A percentile compares a stretch with the other conserved stretches of the same genome.
These are phyloP conservation scores for Plantago coronopus DNA, from an alignment of 305 asterid species.

Conservation along the genomic window DNA sequence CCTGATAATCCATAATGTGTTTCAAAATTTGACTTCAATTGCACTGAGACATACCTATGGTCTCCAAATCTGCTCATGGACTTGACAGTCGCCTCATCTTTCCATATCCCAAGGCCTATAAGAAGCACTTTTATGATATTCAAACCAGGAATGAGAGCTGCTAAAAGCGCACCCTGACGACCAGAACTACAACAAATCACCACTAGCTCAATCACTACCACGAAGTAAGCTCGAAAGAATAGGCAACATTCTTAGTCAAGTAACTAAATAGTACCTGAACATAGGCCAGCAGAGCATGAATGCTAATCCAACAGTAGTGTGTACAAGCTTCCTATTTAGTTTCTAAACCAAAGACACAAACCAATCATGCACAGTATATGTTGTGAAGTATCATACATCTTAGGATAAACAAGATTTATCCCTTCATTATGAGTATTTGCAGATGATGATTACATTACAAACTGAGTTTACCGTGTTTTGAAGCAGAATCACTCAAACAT, in stretches of 20 bases:
- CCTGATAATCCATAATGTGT: neutral
- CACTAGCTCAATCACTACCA: constrained; percentile 25
- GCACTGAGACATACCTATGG: constrained; percentile 47
- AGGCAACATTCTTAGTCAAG: constrained; percentile 14
- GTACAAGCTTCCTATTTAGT: constrained; percentile 83
- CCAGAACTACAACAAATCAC: constrained; percentile 55
- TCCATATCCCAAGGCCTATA: constrained; percentile 76
- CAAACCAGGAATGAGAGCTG: constrained; percentile 64
- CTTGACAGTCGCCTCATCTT: constrained; percentile 83
- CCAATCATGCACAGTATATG: neutral
- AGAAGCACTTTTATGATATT: constrained; percentile 73
- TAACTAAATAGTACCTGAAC: constrained; percentile 57
- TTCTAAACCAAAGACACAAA: constrained; percentile 40
- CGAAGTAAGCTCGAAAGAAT: constrained; percentile 15
- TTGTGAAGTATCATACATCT: too few relatives aligned
- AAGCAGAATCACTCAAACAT: too few relatives aligned
- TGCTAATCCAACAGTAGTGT: constrained; percentile 50
- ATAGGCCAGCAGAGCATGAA: constrained; percentile 80
- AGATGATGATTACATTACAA: neutral
- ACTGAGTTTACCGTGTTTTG: too few relatives aligned
- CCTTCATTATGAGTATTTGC: neutral
- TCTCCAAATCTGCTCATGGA: constrained; percentile 96
- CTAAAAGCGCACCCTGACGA: constrained; percentile 62
- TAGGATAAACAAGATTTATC: neutral
- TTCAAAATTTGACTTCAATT: constrained; percentile 10